Conservation (phyloP, 352 stramenopile species). For the Globisporangium spinosum region DNA sequence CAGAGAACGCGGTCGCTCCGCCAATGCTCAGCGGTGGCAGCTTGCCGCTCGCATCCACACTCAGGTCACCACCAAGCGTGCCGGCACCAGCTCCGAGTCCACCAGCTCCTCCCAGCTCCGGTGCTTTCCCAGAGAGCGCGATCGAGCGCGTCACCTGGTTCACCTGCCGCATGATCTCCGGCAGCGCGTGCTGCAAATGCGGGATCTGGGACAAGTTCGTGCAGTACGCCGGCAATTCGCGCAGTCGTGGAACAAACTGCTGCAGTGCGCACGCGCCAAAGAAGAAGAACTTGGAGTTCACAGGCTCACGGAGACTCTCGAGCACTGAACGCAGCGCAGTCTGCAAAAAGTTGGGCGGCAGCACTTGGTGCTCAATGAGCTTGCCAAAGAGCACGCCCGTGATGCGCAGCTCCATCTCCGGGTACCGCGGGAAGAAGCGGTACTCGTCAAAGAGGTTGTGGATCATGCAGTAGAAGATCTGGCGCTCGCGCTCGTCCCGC, state of each 20-base stretch:
- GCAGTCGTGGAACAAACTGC: slow-evolving; percentile 96
- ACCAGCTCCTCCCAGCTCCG: slow-evolving; percentile 7
- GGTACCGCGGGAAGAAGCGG: slow-evolving; percentile 98
- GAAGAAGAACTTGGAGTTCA: slow-evolving; percentile 97
- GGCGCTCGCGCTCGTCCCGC: slow-evolving; percentile 93
- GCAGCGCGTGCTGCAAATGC: slow-evolving; percentile 93
- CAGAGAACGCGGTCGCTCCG: slow-evolving; percentile 24
- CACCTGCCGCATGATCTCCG: slow-evolving; percentile 88
- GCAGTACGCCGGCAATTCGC: slow-evolving; percentile 97
- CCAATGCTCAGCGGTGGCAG: slow-evolving; percentile 20
- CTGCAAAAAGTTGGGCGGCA: slow-evolving; percentile 96
- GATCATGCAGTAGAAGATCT: slow-evolving; percentile 99
- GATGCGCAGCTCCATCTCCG: slow-evolving; percentile 98
- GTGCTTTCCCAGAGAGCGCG: slow-evolving; percentile 33
- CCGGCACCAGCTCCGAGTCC: not conserved
- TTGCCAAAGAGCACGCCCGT: slow-evolving; percentile 98
- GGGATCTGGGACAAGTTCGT: slow-evolving; percentile 97
- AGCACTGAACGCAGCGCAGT: slow-evolving; percentile 97
- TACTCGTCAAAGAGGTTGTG: slow-evolving; percentile 99
- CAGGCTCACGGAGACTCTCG: slow-evolving; percentile 94
- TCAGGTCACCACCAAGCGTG: not conserved
- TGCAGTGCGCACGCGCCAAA: slow-evolving; percentile 98
- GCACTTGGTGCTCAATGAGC: slow-evolving; percentile 98
- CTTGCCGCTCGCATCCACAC: slow-evolving; percentile 22
- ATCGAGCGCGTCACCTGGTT: slow-evolving; percentile 75